These are phyloP conservation scores for Solanum chmielewskii DNA, from an alignment of 257 asterid genomes.

Conservation along the genomic window DNA sequence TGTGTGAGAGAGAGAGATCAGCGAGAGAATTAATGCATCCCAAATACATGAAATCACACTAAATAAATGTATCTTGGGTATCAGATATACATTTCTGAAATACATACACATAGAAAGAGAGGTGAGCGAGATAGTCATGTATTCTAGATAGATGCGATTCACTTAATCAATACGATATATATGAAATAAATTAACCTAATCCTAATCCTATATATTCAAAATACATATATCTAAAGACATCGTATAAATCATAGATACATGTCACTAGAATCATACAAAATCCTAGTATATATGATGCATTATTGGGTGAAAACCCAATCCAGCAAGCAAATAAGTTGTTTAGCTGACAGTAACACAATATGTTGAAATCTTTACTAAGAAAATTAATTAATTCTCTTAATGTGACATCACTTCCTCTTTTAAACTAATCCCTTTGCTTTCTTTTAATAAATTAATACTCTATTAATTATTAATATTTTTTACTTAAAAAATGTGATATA, in stretches of 20 bases:
- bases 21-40: background rate
- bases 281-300: constrained; percentile 11
- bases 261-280: background rate
- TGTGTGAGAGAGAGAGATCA: too few species aligned
- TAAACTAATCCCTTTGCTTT: constrained; percentile 19
- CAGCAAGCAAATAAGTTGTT: constrained; percentile 54
- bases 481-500: background rate
- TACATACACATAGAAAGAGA: too few species aligned
- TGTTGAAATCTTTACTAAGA: background rate
- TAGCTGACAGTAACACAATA: constrained; percentile 24
- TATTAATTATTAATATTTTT: background rate
- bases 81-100: background rate
- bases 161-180: too few species aligned
- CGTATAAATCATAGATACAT: background rate
- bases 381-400: background rate
- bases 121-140: too few species aligned
- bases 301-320: constrained; percentile 44
- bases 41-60: too few species aligned
- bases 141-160: background rate
- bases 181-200: too few species aligned
- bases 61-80: background rate
- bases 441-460: background rate
- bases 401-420: constrained; percentile 27
- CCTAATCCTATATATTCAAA: too few species aligned
- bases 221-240: background rate